Evolutionary conservation across 2,329 filamentous ascomycete genomes (phyloP).

Genomic region (Hortaea werneckii): DNA sequence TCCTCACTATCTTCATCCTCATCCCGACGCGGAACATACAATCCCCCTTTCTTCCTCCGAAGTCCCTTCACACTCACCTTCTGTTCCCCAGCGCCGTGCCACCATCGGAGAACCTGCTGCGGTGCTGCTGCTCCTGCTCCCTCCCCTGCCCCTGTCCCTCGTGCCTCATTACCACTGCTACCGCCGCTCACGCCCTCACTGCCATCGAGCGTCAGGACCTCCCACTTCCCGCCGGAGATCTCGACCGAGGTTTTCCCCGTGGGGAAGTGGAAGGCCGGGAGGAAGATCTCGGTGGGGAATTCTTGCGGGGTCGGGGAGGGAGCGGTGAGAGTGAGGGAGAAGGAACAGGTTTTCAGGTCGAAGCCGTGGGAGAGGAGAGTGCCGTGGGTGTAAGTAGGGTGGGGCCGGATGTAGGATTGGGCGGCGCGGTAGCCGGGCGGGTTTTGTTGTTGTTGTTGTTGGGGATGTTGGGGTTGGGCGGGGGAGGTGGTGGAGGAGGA

Average conservation of each 20-base stretch:
- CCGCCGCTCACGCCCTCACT: conserved; percentile 54
- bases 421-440: conserved; percentile 73
- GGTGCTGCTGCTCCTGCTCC: conserved; percentile 31
- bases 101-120: conserved; percentile 77
- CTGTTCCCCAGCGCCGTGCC: conserved; percentile 82
- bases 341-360: conserved; percentile 68
- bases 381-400: conserved; percentile 66
- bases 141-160: conserved; percentile 23
- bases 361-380: conserved; percentile 64
- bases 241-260: conserved; percentile 59
- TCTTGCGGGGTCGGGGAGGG: conserved; percentile 50
- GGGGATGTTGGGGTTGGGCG: conserved; percentile 1
- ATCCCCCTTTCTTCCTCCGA: conserved; percentile 44
- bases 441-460: conserved; percentile 22
- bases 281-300: conserved; percentile 67
- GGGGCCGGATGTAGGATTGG: conserved; percentile 84
- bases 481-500: conserved; percentile 37
- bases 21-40: conserved; percentile 25
- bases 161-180: no score
- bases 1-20: conserved; percentile 29
- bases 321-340: conserved; percentile 60
- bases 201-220: conserved; percentile 39
- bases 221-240: conserved; percentile 82
- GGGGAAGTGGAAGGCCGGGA: conserved; percentile 90
- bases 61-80: conserved; percentile 65